Percentiles rank a stretch among this genome's conserved stretches.
Conservation (phyloP, 495 filamentous ascomycete species). For the Penicillium cinerascens region DNA sequence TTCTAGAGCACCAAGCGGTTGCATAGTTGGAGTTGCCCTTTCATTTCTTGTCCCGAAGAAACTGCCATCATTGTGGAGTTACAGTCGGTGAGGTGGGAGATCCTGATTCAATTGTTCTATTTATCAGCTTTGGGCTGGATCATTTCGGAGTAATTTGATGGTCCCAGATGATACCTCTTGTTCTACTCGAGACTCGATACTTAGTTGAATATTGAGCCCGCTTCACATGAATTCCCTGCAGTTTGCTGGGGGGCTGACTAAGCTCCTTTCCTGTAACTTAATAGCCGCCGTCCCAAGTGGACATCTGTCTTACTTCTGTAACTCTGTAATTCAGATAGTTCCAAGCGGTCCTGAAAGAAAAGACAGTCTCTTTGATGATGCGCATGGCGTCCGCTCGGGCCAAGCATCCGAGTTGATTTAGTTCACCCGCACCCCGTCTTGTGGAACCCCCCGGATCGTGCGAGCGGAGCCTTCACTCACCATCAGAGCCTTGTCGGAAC, state of each 20-base stretch:
- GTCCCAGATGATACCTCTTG: slow-evolving; percentile 10
- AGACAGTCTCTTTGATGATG: slow-evolving; percentile 7
- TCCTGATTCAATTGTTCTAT: neutral
- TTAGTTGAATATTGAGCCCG: neutral
- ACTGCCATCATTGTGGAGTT: slow-evolving; percentile 9
- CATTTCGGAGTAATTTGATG: slow-evolving; percentile 16
- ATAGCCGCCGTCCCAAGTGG: neutral
- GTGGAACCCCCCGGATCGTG: slow-evolving; percentile 13
- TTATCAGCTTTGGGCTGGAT: slow-evolving; percentile 3
- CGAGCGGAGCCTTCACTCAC: neutral
- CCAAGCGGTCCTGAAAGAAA: neutral
- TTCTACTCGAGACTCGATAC: neutral
- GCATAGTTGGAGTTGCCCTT: slow-evolving; percentile 24
- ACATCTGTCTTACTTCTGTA: neutral
- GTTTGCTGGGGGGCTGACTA: neutral
- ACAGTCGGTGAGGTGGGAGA: neutral
- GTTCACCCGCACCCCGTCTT: slow-evolving; percentile 6
- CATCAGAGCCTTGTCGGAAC: neutral
- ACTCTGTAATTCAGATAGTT: neutral
- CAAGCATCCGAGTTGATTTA: slow-evolving; percentile 22
- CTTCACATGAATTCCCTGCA: neutral
- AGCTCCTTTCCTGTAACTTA: neutral
- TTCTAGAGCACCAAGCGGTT: slow-evolving; percentile 16
- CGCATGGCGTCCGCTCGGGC: slow-evolving; percentile 7
- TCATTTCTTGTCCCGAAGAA: slow-evolving; percentile 3